Base-by-base conservation (phyloP, 2,329 filamentous ascomycete species). In the Cladosporium velox region DNA sequence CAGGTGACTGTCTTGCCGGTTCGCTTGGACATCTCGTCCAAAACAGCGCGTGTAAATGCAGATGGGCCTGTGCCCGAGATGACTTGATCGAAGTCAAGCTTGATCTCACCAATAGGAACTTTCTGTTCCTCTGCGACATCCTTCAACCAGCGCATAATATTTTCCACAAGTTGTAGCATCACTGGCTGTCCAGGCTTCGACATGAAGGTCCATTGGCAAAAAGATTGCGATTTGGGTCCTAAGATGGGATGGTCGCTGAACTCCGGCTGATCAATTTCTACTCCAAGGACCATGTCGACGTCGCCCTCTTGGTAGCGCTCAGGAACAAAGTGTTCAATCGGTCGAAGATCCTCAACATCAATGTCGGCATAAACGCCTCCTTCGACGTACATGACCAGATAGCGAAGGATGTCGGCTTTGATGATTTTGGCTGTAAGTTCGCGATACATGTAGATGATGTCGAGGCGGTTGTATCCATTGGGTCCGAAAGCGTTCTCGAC, bases 161-260 rank as follows among this genome's bases (percentile, higher is more conserved):
- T 86, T 74, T 91, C 87, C 57, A 91, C 85, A 3, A 91, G 81
- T 35, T 80, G 79, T 75, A 91, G 80, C 87, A 91, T 90, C 65
- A 91, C 87, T 1, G 88, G 87, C 30, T 88, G 83, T 21, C 82
- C 80, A 0, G 89, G 88, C 73, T 90, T 90, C 71, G 86, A 86
- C 80, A 90, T 88, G 72, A 91, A 90, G 0, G 89, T 91, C 89
- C 89, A 91, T 73, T 91, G 89, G 75, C 89, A 91, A 74, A 91
- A 91, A 0, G 88, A 91, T 70, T 83, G 81, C 44, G 86, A 90
- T 77, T 91, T 91, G 59, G 83, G 83, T 15, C 89, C 89, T 0
- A 91, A 80, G 35, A 91, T 87, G 1, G 86, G 83, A 73, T 91
- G 89, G 59, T 87, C 77, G 21, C 78, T 79, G 77, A 87, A 91